Conservation (phyloP, 2,329 filamentous ascomycete species). For the Colletotrichum sp. region DNA sequence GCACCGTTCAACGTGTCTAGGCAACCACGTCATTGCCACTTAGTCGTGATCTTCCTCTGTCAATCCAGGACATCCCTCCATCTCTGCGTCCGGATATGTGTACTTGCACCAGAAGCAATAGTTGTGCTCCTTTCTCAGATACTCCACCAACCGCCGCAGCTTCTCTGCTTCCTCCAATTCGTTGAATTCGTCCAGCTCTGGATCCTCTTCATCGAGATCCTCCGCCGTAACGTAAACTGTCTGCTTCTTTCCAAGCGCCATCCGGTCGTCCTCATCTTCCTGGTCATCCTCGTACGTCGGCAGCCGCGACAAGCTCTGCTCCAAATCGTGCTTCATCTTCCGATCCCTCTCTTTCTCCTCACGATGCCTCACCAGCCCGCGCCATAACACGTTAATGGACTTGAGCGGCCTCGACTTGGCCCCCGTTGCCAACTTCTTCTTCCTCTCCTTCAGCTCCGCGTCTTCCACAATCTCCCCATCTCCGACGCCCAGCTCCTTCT, state of each 20-base stretch:
- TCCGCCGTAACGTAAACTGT: constrained; percentile 65
- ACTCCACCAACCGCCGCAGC: constrained; percentile 68
- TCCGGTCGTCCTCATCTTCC: constrained; percentile 72
- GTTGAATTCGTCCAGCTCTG: constrained; percentile 82
- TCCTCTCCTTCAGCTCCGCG: constrained; percentile 17
- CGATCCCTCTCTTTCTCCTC: constrained; percentile 73
- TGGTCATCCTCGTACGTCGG: constrained; percentile 73
- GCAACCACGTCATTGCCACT: neutral
- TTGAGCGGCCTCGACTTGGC: constrained; percentile 59
- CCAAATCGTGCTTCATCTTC: constrained; percentile 68
- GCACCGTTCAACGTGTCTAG: neutral
- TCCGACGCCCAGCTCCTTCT: constrained; percentile 34
- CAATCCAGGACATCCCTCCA: constrained; percentile 89
- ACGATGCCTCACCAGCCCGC: constrained; percentile 73
- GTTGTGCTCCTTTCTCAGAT: constrained; percentile 71
- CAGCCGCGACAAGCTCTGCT: constrained; percentile 66
- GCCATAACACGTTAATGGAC: constrained; percentile 79
- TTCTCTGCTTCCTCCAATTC: constrained; percentile 69
- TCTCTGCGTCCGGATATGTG: constrained; percentile 71
- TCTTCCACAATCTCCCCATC: neutral
- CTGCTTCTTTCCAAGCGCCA: constrained; percentile 66
- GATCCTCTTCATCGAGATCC: constrained; percentile 78
- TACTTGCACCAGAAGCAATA: constrained; percentile 99
- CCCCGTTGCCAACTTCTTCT: constrained; percentile 30
- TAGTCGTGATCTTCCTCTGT: constrained; percentile 83